Conservation (phyloP, 2,329 filamentous ascomycete species). For the Claviceps pusilla region DNA sequence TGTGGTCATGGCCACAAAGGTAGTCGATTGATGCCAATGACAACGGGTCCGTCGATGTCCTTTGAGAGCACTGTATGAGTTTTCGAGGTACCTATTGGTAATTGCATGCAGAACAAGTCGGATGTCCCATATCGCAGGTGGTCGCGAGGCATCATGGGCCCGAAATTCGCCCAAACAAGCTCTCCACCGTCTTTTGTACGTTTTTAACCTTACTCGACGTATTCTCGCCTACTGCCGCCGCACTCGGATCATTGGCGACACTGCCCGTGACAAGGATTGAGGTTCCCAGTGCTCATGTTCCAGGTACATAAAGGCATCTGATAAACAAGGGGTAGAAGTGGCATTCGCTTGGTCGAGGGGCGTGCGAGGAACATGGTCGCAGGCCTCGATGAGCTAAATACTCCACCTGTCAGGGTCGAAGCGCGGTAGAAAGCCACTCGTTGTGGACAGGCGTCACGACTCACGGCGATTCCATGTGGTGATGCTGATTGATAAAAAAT, state of each 20-base stretch:
- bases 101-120: not conserved
- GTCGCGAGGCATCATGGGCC: not conserved
- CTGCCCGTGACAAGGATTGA: not conserved
- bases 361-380: not conserved
- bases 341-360: not conserved
- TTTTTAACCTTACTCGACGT: not conserved
- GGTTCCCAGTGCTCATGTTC: not conserved
- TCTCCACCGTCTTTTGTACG: not conserved
- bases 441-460: not conserved
- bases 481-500: conserved; percentile 1
- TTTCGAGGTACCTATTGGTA: not conserved
- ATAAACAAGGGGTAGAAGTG: not conserved
- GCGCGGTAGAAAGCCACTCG: not conserved
- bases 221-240: not conserved
- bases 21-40: not conserved
- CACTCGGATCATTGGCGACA: not conserved
- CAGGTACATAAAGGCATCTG: not conserved
- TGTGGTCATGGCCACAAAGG: not conserved
- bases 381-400: not conserved
- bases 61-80: not conserved
- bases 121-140: not conserved
- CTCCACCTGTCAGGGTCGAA: not conserved
- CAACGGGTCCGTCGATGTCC: not conserved
- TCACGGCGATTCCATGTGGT: not conserved
- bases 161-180: not conserved